These are phyloP conservation scores for Cryptococcus sp. DNA, from an alignment of 1,284 basidiomycete genomes.

Conservation along the genomic window DNA sequence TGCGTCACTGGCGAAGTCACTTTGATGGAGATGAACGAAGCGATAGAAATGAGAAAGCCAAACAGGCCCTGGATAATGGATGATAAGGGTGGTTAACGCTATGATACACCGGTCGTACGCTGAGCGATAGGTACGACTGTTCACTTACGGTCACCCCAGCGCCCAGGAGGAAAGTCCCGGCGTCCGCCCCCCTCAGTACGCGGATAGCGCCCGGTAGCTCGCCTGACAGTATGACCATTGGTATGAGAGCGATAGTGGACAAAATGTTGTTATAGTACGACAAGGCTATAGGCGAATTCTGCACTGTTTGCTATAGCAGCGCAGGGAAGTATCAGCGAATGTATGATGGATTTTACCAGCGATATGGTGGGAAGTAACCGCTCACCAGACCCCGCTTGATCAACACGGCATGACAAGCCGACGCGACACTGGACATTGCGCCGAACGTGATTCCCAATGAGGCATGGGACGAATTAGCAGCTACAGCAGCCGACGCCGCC, in stretches of 20 bases:
- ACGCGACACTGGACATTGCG: conserved; percentile 28
- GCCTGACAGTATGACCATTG: conserved; percentile 28
- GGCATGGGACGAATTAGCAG: conserved; percentile 19
- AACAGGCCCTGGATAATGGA: conserved; percentile 16
- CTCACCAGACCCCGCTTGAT: conserved; percentile 33
- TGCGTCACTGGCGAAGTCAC: conserved; percentile 36
- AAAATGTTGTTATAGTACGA: conserved; percentile 39
- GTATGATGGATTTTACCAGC: neutral
- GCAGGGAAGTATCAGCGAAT: neutral
- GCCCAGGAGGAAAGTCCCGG: conserved; percentile 27
- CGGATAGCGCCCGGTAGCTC: conserved; percentile 21
- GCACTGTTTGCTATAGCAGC: conserved; percentile 15
- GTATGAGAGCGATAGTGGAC: conserved; percentile 26
- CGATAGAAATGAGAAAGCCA: conserved; percentile 33
- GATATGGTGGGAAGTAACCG: neutral
- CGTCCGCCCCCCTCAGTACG: conserved; percentile 14
- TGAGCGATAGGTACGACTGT: too few relatives aligned
- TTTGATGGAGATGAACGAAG: conserved; percentile 30
- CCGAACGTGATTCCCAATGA: conserved; percentile 38
- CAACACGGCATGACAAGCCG: conserved; percentile 34
- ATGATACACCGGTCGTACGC: neutral
- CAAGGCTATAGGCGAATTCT: conserved; percentile 31
- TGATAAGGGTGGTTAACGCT: neutral
- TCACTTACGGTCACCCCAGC: conserved; percentile 31
- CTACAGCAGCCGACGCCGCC: conserved; percentile 51